Evolutionary conservation across 495 filamentous ascomycete genomes (phyloP), one percentile per base, ranked within the genome.

Genomic region (Elaphomyces granulatus): DNA sequence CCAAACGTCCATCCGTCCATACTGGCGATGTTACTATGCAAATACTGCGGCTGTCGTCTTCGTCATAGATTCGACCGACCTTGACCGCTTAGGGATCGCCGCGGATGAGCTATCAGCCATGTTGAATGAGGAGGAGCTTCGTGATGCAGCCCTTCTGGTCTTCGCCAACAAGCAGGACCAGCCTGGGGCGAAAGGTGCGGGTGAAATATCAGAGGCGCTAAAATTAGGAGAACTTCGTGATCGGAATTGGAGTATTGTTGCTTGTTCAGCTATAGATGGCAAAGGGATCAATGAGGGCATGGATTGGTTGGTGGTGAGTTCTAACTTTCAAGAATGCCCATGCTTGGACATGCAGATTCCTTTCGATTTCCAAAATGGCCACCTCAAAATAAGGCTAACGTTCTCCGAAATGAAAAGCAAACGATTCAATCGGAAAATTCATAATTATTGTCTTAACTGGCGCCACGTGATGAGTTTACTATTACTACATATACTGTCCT

Each of bases 151-250:
- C 16, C 60, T 98, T 28, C 65, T 98, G 17, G 92, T 98, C 3
- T 98, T 98, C 61, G 90, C 90, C 41, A 98, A 98, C 64, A 98
- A 98, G 64, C 92, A 98, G 53, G 90, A 98, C 63, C 90, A 96
- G 53, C 90, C 90, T 2, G 92, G 90, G 15, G 87, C 90, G 20
- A 92, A 94, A 60, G 92, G 90, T 0, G 90, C 92, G 2, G 90
- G 86, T 7, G 92, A 96, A 53, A 96, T 98, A 48, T 88, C 81
- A 34, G 87, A 95, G 60, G 90, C 85, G 15, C 62, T 98, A 58
- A 79, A 78, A 50, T 62, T 98, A 36, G 87, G 85, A 34, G 84
- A 94, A 49, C 60, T 98, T 46, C 78, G 86, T 49, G 92, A 98
- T 64, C 73, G 90, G 49, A 98, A 95, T 69, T 98, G 90, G 90